A percentile compares a stretch with the other conserved stretches of the same genome.
phyloP scores from a whole-genome alignment of 495 filamentous ascomycete species.

The Lasiosphaeriaceae sp. region DNA sequence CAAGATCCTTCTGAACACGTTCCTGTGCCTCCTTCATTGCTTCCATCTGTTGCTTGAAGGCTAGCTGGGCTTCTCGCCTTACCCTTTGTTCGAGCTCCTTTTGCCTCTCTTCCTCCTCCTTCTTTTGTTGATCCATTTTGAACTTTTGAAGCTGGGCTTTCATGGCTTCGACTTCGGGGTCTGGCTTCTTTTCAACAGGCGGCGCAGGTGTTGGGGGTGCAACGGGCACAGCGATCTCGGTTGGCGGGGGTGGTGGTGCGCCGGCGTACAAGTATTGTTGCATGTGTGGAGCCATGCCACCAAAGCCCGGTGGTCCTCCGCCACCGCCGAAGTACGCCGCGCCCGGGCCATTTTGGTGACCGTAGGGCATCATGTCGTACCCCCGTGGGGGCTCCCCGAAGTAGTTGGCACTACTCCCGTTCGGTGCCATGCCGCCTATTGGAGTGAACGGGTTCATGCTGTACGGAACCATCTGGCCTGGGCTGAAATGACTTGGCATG shows the following conservation, averaged over 20 bases:
- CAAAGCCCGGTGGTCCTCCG: conserved; percentile 15
- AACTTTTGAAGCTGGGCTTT: conserved; percentile 38
- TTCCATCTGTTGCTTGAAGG: conserved; percentile 35
- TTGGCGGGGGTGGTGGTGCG: conserved; percentile 44
- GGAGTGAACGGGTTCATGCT: conserved; percentile 45
- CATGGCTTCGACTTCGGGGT: conserved; percentile 44
- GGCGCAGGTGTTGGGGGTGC: conserved; percentile 35
- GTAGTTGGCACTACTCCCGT: conserved; percentile 28
- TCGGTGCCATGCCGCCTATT: conserved; percentile 11
- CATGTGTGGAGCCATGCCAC: conserved; percentile 31
- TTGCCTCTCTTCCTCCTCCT: conserved; percentile 38
- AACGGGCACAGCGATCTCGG: conserved; percentile 30
- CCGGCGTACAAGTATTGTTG: conserved; percentile 34
- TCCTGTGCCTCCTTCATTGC: conserved; percentile 34
- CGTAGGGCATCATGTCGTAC: conserved; percentile 47
- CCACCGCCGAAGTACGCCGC: conserved; percentile 27
- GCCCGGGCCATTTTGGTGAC: conserved; percentile 16
- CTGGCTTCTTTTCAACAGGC: conserved; percentile 28
- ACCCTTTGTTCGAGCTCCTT: conserved; percentile 44
- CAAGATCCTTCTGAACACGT: conserved; percentile 32
- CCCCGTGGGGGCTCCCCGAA: conserved; percentile 31
- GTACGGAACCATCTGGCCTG: conserved; percentile 43
- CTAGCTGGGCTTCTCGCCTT: conserved; percentile 39
- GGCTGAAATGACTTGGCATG: conserved; percentile 21
- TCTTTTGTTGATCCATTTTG: conserved; percentile 28